phyloP scores from a whole-genome alignment of 768 basidiomycete species.

The Phylloporus arenicola region DNA sequence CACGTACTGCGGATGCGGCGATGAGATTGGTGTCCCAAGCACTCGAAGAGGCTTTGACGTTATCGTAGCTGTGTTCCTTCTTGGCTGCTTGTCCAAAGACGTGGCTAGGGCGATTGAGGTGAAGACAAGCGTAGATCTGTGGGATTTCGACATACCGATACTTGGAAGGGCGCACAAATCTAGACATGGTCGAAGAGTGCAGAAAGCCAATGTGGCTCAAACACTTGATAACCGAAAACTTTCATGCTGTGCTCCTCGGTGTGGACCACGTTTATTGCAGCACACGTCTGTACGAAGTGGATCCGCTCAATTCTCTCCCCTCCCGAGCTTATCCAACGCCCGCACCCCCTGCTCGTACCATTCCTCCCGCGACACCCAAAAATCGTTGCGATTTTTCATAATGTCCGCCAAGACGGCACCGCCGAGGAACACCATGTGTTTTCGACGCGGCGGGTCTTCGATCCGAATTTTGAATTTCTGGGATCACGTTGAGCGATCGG shows the following conservation, averaged over 20 bases:
- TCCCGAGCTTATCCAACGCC: conserved; percentile 80
- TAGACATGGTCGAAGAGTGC: conserved; percentile 52
- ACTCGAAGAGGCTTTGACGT: conserved; percentile 79
- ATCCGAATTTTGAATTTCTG: conserved; percentile 99
- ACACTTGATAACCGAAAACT: not conserved
- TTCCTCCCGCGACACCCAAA: conserved; percentile 93
- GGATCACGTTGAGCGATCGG: not conserved
- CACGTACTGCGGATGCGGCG: conserved; percentile 66
- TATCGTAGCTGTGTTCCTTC: conserved; percentile 77
- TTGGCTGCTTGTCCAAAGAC: conserved; percentile 87
- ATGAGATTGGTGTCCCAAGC: conserved; percentile 97
- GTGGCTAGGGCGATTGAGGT: conserved; percentile 50
- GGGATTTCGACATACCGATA: conserved; percentile 55
- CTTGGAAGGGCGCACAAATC: conserved; percentile 82
- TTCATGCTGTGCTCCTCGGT: conserved; percentile 63
- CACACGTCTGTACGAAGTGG: conserved; percentile 76
- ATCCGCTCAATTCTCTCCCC: conserved; percentile 43
- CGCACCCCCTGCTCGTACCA: conserved; percentile 88
- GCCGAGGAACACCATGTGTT: conserved; percentile 99
- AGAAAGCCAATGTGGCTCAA: not conserved
- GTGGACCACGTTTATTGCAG: conserved; percentile 92
- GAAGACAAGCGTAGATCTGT: conserved; percentile 4
- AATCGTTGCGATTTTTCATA: conserved; percentile 91
- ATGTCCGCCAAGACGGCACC: conserved; percentile 98
- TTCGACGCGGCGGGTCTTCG: conserved; percentile 95